Conservation (phyloP, 768 basidiomycete genomes). For the Kwoniella sp. region DNA sequence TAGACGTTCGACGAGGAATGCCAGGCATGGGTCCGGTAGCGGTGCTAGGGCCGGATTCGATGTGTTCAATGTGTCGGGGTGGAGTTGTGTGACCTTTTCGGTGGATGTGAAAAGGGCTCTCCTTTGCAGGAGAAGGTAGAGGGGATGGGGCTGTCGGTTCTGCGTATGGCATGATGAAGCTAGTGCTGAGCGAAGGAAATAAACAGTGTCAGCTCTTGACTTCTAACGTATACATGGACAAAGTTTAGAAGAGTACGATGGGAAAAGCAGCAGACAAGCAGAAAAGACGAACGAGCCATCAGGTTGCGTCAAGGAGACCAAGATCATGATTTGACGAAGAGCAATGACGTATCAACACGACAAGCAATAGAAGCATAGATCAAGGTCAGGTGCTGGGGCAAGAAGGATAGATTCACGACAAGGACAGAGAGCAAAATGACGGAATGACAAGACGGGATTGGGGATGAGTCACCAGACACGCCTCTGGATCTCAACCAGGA, state of each 20-base stretch:
- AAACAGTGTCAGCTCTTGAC: slow-evolving; percentile 1
- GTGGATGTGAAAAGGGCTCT: slow-evolving; percentile 28
- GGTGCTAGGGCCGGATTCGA: slow-evolving; percentile 16
- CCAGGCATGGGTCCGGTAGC: slow-evolving; percentile 48
- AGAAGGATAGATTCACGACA: neutral
- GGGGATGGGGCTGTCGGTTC: slow-evolving; percentile 45
- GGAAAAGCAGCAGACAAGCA: neutral
- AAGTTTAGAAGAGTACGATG: too few relatives aligned
- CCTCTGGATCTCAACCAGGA: neutral
- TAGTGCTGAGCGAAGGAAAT: neutral
- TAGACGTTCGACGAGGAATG: slow-evolving; percentile 47
- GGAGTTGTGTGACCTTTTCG: slow-evolving; percentile 37
- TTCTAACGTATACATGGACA: neutral
- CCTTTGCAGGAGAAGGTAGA: slow-evolving; percentile 39
- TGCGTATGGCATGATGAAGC: slow-evolving; percentile 51
- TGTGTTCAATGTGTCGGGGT: slow-evolving; percentile 34
- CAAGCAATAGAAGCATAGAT: neutral
- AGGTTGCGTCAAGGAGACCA: slow-evolving; percentile 8
- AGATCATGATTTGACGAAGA: slow-evolving; percentile 9
- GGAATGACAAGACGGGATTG: neutral
- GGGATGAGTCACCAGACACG: neutral
- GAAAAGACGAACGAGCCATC: slow-evolving; percentile 14
- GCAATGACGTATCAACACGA: slow-evolving; percentile 1
- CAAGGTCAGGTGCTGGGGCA: slow-evolving; percentile 5
- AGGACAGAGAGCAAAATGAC: neutral